These are phyloP conservation scores for Zoysia pacifica DNA, from an alignment of 176 grass and related monocot genomes.

Conservation along the genomic window DNA sequence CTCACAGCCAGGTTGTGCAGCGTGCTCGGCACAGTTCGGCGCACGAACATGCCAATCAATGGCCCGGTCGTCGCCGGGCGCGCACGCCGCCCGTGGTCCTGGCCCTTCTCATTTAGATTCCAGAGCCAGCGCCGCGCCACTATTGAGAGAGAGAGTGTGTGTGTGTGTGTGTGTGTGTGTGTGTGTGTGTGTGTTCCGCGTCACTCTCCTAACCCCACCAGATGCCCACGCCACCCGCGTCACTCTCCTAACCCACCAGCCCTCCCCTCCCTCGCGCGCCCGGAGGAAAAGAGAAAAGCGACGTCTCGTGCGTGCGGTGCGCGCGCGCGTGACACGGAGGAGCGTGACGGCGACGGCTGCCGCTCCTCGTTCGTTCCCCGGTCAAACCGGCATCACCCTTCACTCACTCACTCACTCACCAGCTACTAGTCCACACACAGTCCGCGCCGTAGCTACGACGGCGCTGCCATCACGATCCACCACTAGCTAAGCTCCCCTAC, in stretches of 20 bases:
- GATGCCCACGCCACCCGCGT: conserved; percentile 30
- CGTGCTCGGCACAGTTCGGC: conserved; percentile 29
- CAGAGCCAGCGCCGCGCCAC: conserved; percentile 15
- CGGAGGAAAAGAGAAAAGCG: conserved; percentile 11
- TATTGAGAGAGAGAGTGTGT: background rate
- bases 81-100: conserved; percentile 39
- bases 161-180: background rate
- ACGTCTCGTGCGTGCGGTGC: conserved; percentile 11
- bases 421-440: background rate
- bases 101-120: background rate
- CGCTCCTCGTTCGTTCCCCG: background rate
- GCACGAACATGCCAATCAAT: conserved; percentile 46
- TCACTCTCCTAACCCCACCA: background rate
- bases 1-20: background rate
- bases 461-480: background rate
- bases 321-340: conserved; percentile 11
- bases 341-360: conserved; percentile 22
- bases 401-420: background rate
- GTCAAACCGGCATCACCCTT: conserved; percentile 31
- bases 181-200: background rate
- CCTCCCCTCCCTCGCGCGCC: background rate
- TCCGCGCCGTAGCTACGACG: conserved; percentile 6
- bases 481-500: background rate
- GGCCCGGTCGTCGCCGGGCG: background rate
- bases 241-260: background rate